phyloP scores from a whole-genome alignment of 345 rosid genomes.

The Eucalyptus sp. region DNA sequence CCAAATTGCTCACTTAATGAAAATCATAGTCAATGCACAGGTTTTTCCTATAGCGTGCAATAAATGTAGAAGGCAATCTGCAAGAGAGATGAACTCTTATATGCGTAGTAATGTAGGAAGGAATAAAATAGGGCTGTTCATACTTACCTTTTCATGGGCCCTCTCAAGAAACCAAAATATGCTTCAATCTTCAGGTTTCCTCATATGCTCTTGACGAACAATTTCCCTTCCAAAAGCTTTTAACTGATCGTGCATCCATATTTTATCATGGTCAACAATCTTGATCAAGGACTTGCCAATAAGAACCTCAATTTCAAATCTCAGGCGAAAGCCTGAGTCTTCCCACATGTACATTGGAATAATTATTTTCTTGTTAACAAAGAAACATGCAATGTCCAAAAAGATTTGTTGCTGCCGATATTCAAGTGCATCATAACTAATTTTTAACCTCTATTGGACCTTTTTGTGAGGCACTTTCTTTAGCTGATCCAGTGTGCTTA shows the following conservation, averaged over 20 bases:
- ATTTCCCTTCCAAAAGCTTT: fast-evolving
- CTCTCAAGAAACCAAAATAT: neutral
- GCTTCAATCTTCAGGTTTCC: neutral
- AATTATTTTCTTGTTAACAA: neutral
- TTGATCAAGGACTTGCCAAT: neutral
- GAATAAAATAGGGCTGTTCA: neutral
- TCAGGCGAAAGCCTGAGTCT: fast-evolving
- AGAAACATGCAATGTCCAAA: neutral
- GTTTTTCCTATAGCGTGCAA: neutral
- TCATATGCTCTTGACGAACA: no score
- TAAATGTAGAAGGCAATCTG: neutral
- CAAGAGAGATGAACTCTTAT: neutral
- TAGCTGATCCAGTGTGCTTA: fast-evolving
- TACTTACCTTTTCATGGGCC: neutral
- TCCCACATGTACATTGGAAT: neutral
- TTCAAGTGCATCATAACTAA: neutral
- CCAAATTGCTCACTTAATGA: neutral
- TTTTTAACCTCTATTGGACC: neutral
- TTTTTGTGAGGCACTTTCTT: neutral
- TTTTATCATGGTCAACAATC: neutral
- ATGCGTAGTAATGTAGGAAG: neutral
- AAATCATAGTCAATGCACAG: neutral
- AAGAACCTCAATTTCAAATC: neutral
- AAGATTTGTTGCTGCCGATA: neutral
- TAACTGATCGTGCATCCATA: neutral